Evolutionary conservation across 176 grass and related monocot species (phyloP), one percentile per base, ranked within the genome.

Genomic region (Lolium perenne): DNA sequence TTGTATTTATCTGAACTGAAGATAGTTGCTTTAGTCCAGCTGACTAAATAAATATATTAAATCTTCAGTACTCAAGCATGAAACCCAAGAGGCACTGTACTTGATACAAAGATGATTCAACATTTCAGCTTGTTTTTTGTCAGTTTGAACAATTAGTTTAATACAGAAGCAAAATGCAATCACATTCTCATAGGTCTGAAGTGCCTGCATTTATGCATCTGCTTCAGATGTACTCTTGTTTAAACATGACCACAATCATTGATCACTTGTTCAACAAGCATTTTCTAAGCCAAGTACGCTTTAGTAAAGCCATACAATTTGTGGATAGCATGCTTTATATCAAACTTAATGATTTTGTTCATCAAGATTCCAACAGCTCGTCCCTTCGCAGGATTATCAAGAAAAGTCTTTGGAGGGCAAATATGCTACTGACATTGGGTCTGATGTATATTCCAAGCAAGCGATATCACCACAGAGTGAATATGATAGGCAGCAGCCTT

Each of bases 341-440:
- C 6, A 23, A 38, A 79, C 13, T 47, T 71, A n/a, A 71, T 26
- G 10, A 18, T 86, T 68, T 56, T 32, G 46, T 79, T 46, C 8
- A 79, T 79, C 38, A 40, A 56, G 43, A 74, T 38, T 41, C 32
- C 26, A 82, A 78, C 57, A 83, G 29, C 11, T 79, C 46, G 35
- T 83, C 47, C 63, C 21, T 83, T 79, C 11, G 50, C 67, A 91
- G 89, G 84, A 87, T 74, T 91, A 51, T 80, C 64, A 80, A 83
- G 48, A 35, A 35, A 35, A 35, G 32, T 35, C 32, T 35, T 35
- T 35, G 32, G 32, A 35, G 32, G 32, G 32, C 32, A 35, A 35
- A 35, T 35, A 35, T 35, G 32, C 32, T 35, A 35, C 32, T 35
- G 32, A 35, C 32, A 35, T 35, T 35, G 32, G 32, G 32, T 35